phyloP scores from a whole-genome alignment of 495 filamentous ascomycete genomes.

The Cercophora sp. region DNA sequence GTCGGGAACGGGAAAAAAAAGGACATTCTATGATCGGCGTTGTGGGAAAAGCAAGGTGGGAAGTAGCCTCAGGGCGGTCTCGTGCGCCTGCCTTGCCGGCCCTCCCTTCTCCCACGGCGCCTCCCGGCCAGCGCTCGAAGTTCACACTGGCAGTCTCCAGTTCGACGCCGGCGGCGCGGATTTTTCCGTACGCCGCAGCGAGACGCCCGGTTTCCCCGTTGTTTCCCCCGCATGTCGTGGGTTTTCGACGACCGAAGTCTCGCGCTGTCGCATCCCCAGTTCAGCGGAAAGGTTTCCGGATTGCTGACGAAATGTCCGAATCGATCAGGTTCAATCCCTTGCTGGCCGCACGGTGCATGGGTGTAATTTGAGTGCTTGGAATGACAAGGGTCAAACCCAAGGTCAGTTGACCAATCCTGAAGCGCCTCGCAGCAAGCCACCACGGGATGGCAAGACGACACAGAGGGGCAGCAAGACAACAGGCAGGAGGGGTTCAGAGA shows the following conservation, averaged over 20 bases:
- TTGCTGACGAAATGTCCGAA: slow-evolving; percentile 17
- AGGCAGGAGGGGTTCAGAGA: slow-evolving; percentile 4
- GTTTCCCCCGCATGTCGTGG: too few relatives aligned
- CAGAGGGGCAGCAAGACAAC: neutral
- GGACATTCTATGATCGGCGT: slow-evolving; percentile 3
- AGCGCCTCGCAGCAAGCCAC: slow-evolving; percentile 20
- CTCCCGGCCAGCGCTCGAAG: too few relatives aligned
- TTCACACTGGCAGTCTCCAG: too few relatives aligned
- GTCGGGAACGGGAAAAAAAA: slow-evolving; percentile 5
- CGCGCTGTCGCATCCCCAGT: neutral
- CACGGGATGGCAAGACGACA: slow-evolving; percentile 14
- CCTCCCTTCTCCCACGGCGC: too few relatives aligned
- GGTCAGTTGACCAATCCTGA: slow-evolving; percentile 33
- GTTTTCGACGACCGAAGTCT: too few relatives aligned
- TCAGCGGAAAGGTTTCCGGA: neutral
- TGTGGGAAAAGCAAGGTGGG: too few relatives aligned
- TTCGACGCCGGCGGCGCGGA: too few relatives aligned
- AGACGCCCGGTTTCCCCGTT: too few relatives aligned
- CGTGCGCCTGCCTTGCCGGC: too few relatives aligned
- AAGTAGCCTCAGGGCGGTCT: too few relatives aligned
- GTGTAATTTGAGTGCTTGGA: slow-evolving; percentile 28
- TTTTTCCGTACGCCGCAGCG: too few relatives aligned
- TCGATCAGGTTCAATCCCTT: slow-evolving; percentile 12
- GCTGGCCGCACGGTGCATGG: slow-evolving; percentile 17
- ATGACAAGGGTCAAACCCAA: slow-evolving; percentile 26